Conservation (phyloP, 495 filamentous ascomycete species). For the Aspergillus heteromorphus region DNA sequence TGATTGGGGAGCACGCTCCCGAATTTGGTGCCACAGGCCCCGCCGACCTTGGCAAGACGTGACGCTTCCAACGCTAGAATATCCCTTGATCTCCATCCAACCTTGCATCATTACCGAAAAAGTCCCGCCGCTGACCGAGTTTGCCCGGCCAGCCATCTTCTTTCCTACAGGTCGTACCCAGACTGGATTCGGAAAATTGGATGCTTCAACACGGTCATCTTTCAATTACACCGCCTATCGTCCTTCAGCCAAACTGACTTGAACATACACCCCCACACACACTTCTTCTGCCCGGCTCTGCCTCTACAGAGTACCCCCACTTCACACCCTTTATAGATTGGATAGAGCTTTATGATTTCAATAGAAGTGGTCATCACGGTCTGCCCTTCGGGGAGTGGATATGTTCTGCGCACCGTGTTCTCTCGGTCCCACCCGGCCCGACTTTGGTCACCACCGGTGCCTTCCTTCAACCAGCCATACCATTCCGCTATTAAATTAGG, state of each 20-base stretch:
- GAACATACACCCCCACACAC: not conserved
- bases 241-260: not conserved
- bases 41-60: not conserved
- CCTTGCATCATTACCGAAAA: not conserved
- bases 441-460: not conserved
- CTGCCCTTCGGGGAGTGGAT: not conserved
- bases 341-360: not conserved
- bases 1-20: conserved; percentile 11
- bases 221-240: not conserved
- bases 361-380: not conserved
- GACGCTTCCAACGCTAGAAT: not conserved
- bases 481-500: not conserved
- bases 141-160: not conserved
- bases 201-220: not conserved
- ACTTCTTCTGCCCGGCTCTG: not conserved
- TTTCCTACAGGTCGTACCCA: no score
- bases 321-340: not conserved
- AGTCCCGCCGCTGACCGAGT: not conserved
- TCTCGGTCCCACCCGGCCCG: not conserved
- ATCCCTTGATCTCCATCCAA: not conserved
- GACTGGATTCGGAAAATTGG: not conserved
- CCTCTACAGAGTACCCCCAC: not conserved
- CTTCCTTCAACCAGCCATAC: not conserved
- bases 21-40: not conserved
- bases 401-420: not conserved